Base-by-base conservation (phyloP, 345 rosid genomes). In the Microthlaspi erraticum region DNA sequence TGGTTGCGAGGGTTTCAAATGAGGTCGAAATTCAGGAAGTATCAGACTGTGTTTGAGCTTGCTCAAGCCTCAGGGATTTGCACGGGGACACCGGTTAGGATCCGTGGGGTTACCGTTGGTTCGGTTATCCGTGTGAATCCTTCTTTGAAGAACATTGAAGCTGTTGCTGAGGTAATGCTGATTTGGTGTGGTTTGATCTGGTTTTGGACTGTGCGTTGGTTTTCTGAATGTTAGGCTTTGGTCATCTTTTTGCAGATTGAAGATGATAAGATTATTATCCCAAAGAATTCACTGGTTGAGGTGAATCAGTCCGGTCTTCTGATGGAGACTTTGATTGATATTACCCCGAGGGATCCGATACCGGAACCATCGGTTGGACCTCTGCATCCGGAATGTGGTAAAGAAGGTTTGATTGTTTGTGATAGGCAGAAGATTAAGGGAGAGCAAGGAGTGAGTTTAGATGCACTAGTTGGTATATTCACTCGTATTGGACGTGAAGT, bases 241-340 rank as follows among this genome's bases (percentile, higher is more conserved):
- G 50, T 59, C 29, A 26, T 5, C 5, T 41, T 69, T 33, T 49
- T 73, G 29, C 58, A 92, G 99, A 86, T 95, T 63, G 99, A 95
- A 77, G 98, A 95, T 87, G 97, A 95, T 73, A 92, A 95, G 73
- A 87, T 84, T 62, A 73, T 95, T 65, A 90, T 95, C 66, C 99
- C 98, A 7, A 89, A 73, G 74, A 95, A 95, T 81, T 86, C 98
- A 23, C 74, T 83, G 36, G 80, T 95, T 59, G 99, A 95, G 81
- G 96, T 95, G 77, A 95, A 95, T 80, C 99, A 90, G 78, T 95
- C 99, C 41, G 99, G 99, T 75, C 97, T 95, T 73, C 83, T 92
- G 12, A 91, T 92, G 98, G 98, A 95, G 78, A 92, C 99, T 48
- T 10, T 95, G 82, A 92, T 95, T 20, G 98, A 95, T 61, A 88